Conservation (phyloP, 2,329 filamentous ascomycete species). For the Botrytis sinoallii region DNA sequence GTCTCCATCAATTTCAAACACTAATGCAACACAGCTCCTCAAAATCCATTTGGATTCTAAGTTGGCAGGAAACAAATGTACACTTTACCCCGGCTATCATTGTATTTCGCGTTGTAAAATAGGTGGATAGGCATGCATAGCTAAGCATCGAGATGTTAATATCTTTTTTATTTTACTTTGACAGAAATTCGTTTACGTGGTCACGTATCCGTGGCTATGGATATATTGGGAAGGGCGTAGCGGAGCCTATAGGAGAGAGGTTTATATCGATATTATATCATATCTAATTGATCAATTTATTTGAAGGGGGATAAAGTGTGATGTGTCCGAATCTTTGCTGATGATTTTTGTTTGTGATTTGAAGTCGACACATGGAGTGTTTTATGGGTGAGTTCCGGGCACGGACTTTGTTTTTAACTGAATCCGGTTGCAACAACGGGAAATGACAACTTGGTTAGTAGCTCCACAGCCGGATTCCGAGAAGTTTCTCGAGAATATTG, state of each 20-base stretch:
- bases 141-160: slow-evolving; percentile 31
- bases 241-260: background rate
- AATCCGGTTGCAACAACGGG: background rate
- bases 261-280: slow-evolving; percentile 14
- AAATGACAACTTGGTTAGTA: background rate
- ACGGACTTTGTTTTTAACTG: background rate
- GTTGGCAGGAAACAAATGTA: slow-evolving; percentile 23
- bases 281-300: slow-evolving; percentile 19
- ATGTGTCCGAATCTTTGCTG: background rate
- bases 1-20: slow-evolving; percentile 12
- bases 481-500: background rate
- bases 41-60: slow-evolving; percentile 70
- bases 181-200: slow-evolving; percentile 3
- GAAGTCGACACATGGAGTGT: background rate
- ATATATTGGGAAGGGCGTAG: slow-evolving; percentile 2
- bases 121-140: slow-evolving; percentile 32
- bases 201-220: background rate
- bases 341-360: background rate
- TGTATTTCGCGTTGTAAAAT: slow-evolving; percentile 32
- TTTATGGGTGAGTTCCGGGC: background rate
- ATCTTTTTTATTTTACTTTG: slow-evolving; percentile 19
- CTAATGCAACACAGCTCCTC: slow-evolving; percentile 50
- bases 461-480: background rate
- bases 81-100: slow-evolving; percentile 27
- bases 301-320: background rate